Evolutionary conservation across 441 rosid genomes (phyloP).

Genomic region (Euphorbia neoarborescens): DNA sequence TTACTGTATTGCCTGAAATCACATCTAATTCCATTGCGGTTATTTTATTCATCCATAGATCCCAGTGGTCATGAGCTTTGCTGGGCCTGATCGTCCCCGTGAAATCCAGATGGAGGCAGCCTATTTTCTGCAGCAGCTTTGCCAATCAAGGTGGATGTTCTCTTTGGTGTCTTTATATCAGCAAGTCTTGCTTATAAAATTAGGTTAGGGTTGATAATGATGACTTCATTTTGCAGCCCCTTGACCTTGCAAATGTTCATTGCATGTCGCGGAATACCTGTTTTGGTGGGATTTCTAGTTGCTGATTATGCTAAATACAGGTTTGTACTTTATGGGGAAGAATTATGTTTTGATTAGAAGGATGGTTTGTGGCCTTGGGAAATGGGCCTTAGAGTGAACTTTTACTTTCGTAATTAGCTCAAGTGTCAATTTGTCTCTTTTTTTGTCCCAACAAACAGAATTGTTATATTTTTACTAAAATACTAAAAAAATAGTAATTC

Average conservation of each 20-base stretch:
- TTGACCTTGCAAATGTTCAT: slow-evolving; percentile 97
- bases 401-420: not conserved
- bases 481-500: no score
- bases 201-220: slow-evolving; percentile 24
- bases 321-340: slow-evolving; percentile 27
- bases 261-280: slow-evolving; percentile 90
- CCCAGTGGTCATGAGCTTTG: slow-evolving; percentile 69
- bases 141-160: slow-evolving; percentile 74
- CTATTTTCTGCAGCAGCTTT: slow-evolving; percentile 87
- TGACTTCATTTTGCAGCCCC: slow-evolving; percentile 47
- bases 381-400: not conserved
- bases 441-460: no score
- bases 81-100: slow-evolving; percentile 69
- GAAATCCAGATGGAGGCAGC: slow-evolving; percentile 96
- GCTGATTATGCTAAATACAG: slow-evolving; percentile 94
- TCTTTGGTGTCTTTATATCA: slow-evolving; percentile 16
- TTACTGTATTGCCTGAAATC: not conserved
- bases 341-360: not conserved
- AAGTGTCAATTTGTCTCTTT: no score
- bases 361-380: not conserved
- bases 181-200: slow-evolving; percentile 5
- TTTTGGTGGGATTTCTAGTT: slow-evolving; percentile 90
- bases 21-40: not conserved
- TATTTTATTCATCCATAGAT: slow-evolving; percentile 40
- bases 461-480: no score